A percentile compares a stretch with the other conserved stretches of the same genome.
Evolutionary conservation across 306 rosid species (phyloP).

Genomic region (Trifolium pratense): DNA sequence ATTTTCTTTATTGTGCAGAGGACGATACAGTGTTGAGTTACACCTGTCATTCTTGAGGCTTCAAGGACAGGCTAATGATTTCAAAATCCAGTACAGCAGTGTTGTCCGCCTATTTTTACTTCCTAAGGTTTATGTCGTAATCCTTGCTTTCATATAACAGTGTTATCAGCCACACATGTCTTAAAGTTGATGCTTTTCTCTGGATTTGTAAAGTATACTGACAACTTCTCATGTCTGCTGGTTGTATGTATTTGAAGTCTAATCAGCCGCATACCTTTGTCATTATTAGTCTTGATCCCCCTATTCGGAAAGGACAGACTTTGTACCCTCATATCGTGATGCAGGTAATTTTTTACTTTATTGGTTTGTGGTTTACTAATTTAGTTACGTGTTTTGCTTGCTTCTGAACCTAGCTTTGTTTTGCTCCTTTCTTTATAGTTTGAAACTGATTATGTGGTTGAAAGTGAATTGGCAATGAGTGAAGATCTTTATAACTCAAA

Average conservation of each 20-base stretch:
- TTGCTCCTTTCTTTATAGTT: conserved; percentile 58
- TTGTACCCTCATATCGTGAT: conserved; percentile 96
- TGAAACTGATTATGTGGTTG: conserved; percentile 81
- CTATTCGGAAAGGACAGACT: conserved; percentile 98
- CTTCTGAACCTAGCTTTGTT: conserved; percentile 15
- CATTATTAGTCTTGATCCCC: conserved; percentile 92
- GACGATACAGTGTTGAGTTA: conserved; percentile 94
- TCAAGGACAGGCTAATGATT: conserved; percentile 98
- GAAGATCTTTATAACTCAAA: conserved; percentile 79
- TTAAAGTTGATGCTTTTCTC: conserved; percentile 27
- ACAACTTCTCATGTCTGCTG: conserved; percentile 33
- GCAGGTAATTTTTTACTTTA: conserved; percentile 71
- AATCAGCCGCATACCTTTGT: conserved; percentile 98
- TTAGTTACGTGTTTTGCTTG: conserved; percentile 21
- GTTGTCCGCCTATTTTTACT: conserved; percentile 94
- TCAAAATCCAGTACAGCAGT: conserved; percentile 97
- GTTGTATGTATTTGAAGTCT: conserved; percentile 64
- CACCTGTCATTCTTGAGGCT: conserved; percentile 91
- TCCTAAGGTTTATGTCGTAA: conserved; percentile 77
- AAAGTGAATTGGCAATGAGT: conserved; percentile 67
- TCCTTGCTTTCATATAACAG: conserved; percentile 23
- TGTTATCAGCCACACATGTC: conserved; percentile 11
- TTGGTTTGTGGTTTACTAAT: conserved; percentile 35
- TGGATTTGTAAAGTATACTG: conserved; percentile 25
- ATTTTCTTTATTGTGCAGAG: conserved; percentile 61